These are phyloP conservation scores for Yamadazyma paraphyllophila DNA, from an alignment of 805 yeast genomes.

Conservation along the genomic window DNA sequence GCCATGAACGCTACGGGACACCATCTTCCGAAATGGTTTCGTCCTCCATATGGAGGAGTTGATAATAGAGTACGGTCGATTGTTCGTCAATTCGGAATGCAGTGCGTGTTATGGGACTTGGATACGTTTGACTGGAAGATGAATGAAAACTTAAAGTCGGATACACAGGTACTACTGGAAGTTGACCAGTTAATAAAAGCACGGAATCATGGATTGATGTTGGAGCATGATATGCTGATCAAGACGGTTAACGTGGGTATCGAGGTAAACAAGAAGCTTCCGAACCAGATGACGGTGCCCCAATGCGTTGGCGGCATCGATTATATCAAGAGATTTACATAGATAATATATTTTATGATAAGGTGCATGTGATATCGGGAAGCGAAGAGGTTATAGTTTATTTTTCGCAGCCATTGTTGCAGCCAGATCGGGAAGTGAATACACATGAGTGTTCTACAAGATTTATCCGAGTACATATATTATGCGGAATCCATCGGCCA, in stretches of 20 bases:
- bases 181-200: slow-evolving; percentile 50
- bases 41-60: slow-evolving; percentile 96
- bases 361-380: background rate
- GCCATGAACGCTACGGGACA: slow-evolving; percentile 94
- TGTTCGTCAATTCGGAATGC: slow-evolving; percentile 80
- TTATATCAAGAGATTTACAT: slow-evolving; percentile 46
- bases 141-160: slow-evolving; percentile 43
- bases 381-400: background rate
- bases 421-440: too few species aligned
- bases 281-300: slow-evolving; percentile 77
- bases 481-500: background rate
- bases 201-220: slow-evolving; percentile 56
- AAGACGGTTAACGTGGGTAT: slow-evolving; percentile 70
- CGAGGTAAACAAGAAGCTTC: slow-evolving; percentile 47
- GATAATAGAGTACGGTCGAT: slow-evolving; percentile 84
- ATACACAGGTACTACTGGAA: slow-evolving; percentile 52
- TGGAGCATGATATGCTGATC: slow-evolving; percentile 79
- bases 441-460: background rate
- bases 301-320: slow-evolving; percentile 70
- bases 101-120: slow-evolving; percentile 84
- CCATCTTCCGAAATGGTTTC: slow-evolving; percentile 85
- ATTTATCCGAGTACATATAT: background rate
- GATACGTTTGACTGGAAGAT: slow-evolving; percentile 92
- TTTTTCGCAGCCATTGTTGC: background rate
- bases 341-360: background rate